Conservation (phyloP, 1,284 basidiomycete species). For the Trametes sp. region DNA sequence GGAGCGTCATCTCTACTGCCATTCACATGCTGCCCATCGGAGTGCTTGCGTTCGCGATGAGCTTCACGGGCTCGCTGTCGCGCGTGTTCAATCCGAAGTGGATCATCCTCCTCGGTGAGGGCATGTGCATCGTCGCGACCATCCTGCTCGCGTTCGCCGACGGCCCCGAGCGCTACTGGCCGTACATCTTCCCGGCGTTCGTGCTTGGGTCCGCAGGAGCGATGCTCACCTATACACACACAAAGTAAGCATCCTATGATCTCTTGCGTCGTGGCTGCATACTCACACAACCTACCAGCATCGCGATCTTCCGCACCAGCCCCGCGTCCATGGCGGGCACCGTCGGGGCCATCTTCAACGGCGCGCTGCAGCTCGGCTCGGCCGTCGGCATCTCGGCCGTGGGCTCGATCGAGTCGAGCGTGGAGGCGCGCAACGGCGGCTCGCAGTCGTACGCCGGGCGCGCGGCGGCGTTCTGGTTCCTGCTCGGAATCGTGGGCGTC, state of each 20-base stretch:
- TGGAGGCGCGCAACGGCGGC: conserved; percentile 46
- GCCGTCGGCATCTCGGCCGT: conserved; percentile 57
- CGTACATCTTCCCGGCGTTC: conserved; percentile 57
- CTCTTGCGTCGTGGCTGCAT: not conserved
- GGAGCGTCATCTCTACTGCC: conserved; percentile 48
- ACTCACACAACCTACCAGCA: conserved; percentile 41
- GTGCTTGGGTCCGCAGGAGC: conserved; percentile 52
- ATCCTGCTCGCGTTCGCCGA: conserved; percentile 52
- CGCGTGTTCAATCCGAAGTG: conserved; percentile 50
- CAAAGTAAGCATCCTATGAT: conserved; percentile 41
- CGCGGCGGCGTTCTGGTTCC: conserved; percentile 57
- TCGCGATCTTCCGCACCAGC: conserved; percentile 57
- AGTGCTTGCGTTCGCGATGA: conserved; percentile 45
- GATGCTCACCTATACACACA: conserved; percentile 44
- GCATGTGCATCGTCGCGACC: conserved; percentile 49
- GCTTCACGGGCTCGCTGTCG: conserved; percentile 50
- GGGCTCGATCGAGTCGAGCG: conserved; percentile 55
- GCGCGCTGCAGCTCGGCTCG: conserved; percentile 59
- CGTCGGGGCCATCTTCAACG: conserved; percentile 63
- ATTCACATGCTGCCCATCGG: conserved; percentile 54
- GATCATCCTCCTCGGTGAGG: conserved; percentile 52
- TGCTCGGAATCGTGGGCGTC: conserved; percentile 49
- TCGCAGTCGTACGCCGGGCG: conserved; percentile 48
- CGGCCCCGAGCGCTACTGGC: conserved; percentile 52
- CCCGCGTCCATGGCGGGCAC: conserved; percentile 58